Percentiles rank a stretch among this genome's conserved stretches.
phyloP scores from a whole-genome alignment of 2,329 filamentous ascomycete genomes.

The Phyllosticta citrichinensis region DNA sequence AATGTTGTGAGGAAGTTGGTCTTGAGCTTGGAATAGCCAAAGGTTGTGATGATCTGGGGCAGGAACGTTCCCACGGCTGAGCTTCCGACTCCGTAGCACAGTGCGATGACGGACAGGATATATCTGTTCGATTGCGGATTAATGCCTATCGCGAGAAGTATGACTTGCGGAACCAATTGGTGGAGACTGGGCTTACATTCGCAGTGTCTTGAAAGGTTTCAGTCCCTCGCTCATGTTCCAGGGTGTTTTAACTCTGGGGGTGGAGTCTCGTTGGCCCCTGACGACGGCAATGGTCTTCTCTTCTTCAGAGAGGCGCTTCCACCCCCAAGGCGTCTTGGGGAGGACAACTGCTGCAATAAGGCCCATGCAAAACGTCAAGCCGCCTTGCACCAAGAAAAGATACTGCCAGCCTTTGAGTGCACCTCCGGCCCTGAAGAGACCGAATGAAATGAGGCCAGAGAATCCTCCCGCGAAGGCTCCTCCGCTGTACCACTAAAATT shows the following conservation, averaged over 20 bases:
- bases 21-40: conserved; percentile 3
- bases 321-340: conserved; percentile 27
- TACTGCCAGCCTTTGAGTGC: conserved; percentile 32
- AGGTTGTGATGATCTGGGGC: conserved; percentile 7
- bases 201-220: conserved; percentile 3
- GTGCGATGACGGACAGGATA: conserved; percentile 1
- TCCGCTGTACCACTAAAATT: conserved; percentile 1
- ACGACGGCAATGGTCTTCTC: conserved; percentile 16
- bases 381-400: conserved; percentile 38
- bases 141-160: too few species aligned
- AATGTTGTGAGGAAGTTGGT: conserved; percentile 8
- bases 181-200: background rate
- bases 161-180: too few species aligned
- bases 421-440: conserved; percentile 31
- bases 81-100: conserved; percentile 7
- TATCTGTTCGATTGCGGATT: background rate
- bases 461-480: conserved; percentile 4
- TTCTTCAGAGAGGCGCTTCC: conserved; percentile 29
- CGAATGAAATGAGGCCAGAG: conserved; percentile 19
- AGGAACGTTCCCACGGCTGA: conserved; percentile 9
- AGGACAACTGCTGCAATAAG: conserved; percentile 31
- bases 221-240: conserved; percentile 5
- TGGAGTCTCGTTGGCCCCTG: conserved; percentile 4
- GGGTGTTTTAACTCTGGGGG: background rate
- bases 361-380: conserved; percentile 29